These are phyloP conservation scores for Kuraishia borneana DNA, from an alignment of 805 yeast genomes.

Conservation along the genomic window DNA sequence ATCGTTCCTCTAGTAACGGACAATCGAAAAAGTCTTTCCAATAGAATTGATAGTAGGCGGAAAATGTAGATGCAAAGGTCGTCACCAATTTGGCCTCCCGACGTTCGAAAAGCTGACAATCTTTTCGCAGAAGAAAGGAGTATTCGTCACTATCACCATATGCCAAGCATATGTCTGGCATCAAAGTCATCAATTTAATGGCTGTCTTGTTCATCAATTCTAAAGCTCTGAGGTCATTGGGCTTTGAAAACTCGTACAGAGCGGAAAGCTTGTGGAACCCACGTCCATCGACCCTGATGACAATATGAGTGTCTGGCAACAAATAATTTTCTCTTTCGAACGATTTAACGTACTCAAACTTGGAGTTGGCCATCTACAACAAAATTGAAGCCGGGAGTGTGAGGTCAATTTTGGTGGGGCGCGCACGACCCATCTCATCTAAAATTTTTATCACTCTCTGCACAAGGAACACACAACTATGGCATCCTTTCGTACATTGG, in stretches of 20 bases:
- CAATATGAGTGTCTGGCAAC: slow-evolving; percentile 71
- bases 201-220: slow-evolving; percentile 80
- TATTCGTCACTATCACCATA: slow-evolving; percentile 96
- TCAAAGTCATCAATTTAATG: slow-evolving; percentile 41
- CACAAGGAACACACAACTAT: slow-evolving; percentile 22
- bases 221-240: slow-evolving; percentile 75
- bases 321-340: slow-evolving; percentile 69
- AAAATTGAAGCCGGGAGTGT: background rate
- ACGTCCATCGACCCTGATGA: slow-evolving; percentile 85
- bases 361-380: slow-evolving; percentile 82
- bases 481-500: slow-evolving; percentile 70
- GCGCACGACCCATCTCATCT: background rate
- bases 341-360: slow-evolving; percentile 75
- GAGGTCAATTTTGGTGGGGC: background rate
- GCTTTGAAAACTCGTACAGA: slow-evolving; percentile 68
- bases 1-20: slow-evolving; percentile 33
- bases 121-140: slow-evolving; percentile 60
- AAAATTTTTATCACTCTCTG: background rate
- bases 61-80: slow-evolving; percentile 72
- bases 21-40: slow-evolving; percentile 53
- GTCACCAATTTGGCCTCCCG: slow-evolving; percentile 74
- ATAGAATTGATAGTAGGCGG: slow-evolving; percentile 58
- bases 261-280: slow-evolving; percentile 84
- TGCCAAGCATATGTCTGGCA: slow-evolving; percentile 69
- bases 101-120: slow-evolving; percentile 67